phyloP scores from a whole-genome alignment of 2,329 filamentous ascomycete species.

The Phaeosphaeria sp. region DNA sequence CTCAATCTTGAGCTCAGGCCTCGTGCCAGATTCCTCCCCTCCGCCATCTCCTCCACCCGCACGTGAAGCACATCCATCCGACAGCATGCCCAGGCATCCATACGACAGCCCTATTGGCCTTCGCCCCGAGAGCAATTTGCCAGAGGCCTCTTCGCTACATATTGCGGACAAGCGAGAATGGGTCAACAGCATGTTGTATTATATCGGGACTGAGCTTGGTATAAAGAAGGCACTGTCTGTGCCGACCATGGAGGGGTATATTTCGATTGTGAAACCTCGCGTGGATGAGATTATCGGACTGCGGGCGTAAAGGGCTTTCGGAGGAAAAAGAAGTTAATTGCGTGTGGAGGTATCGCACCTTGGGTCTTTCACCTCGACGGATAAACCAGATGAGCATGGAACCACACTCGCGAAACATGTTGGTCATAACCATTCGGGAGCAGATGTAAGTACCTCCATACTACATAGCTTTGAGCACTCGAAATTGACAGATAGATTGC shows the following conservation, averaged over 20 bases:
- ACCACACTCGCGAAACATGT: too few relatives aligned
- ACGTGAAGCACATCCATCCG: conserved; percentile 25
- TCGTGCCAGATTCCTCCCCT: conserved; percentile 27
- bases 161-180: conserved; percentile 30
- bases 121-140: background rate
- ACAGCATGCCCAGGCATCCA: conserved; percentile 25
- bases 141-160: conserved; percentile 24
- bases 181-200: conserved; percentile 36
- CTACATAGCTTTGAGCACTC: too few relatives aligned
- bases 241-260: conserved; percentile 26
- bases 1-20: conserved; percentile 29
- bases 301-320: too few relatives aligned
- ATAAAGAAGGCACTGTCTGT: conserved; percentile 39
- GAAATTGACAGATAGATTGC: too few relatives aligned
- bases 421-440: too few relatives aligned
- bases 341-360: too few relatives aligned
- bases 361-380: too few relatives aligned
- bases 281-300: conserved; percentile 21
- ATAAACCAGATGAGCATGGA: too few relatives aligned
- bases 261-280: conserved; percentile 17
- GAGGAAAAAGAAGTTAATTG: too few relatives aligned
- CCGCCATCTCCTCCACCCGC: background rate
- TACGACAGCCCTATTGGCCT: conserved; percentile 19
- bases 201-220: conserved; percentile 29
- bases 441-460: too few relatives aligned